A percentile compares a stretch with the other conserved stretches of the same genome.
phyloP scores from a whole-genome alignment of 441 rosid species.

The Metrosideros polymorpha region DNA sequence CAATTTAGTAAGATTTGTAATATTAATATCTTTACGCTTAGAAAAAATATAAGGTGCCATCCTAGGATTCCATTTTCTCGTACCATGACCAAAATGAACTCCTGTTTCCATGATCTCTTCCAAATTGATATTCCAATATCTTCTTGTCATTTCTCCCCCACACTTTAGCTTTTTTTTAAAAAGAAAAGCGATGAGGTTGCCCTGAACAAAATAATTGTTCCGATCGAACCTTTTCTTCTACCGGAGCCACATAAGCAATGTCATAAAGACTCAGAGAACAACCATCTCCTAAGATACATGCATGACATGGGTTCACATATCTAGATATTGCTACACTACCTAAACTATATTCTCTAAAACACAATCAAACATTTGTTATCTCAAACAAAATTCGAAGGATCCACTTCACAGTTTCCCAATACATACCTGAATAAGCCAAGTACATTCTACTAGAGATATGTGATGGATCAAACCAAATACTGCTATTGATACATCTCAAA shows the following conservation, averaged over 20 bases:
- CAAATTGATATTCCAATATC: background rate
- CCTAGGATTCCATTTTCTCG: background rate
- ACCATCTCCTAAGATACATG: background rate
- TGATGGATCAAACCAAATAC: background rate
- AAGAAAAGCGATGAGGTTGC: background rate
- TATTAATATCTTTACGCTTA: background rate
- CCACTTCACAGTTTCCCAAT: background rate
- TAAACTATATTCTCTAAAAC: background rate
- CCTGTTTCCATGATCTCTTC: slow-evolving; percentile 9
- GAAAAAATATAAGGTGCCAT: background rate
- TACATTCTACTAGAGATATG: background rate
- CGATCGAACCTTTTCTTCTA: background rate
- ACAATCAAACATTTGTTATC: background rate
- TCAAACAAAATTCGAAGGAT: background rate
- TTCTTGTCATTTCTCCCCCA: background rate
- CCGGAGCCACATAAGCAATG: background rate
- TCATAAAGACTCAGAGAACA: background rate
- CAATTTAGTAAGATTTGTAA: background rate
- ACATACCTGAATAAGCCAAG: background rate
- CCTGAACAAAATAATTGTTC: background rate
- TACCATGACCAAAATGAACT: background rate
- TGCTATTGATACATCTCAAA: background rate
- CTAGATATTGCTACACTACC: background rate
- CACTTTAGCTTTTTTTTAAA: too few relatives aligned
- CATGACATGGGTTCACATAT: background rate